Percentiles rank a stretch among this genome's conserved stretches.
Evolutionary conservation across 805 yeast genomes (phyloP).

Genomic region (Sugiyamaella qingdaonensis): DNA sequence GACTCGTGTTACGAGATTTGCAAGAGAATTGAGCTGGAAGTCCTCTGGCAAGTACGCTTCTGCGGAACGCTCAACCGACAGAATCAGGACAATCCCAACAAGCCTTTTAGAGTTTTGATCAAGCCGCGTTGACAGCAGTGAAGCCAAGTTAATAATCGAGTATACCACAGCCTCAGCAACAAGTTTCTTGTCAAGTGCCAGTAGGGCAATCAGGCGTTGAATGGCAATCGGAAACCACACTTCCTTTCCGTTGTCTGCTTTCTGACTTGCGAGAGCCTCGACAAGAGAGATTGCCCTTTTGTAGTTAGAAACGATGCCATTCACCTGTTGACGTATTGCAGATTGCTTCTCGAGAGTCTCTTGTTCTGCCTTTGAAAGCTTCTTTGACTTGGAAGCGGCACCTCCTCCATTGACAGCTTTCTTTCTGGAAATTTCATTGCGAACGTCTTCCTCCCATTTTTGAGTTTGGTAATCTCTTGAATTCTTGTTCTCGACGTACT

Average conservation of each 20-base stretch:
- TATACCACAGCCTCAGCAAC: conserved; percentile 36
- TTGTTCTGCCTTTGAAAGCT: conserved; percentile 75
- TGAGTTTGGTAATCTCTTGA: conserved; percentile 78
- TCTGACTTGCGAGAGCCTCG: conserved; percentile 45
- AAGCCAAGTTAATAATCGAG: conserved; percentile 48
- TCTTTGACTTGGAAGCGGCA: conserved; percentile 35
- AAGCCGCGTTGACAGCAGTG: conserved; percentile 49
- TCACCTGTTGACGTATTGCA: conserved; percentile 47
- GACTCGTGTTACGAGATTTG: conserved; percentile 56
- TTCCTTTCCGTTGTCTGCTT: conserved; percentile 59
- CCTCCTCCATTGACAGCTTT: conserved; percentile 27
- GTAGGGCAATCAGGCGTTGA: conserved; percentile 42
- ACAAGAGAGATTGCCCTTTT: conserved; percentile 52
- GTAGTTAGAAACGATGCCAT: conserved; percentile 35
- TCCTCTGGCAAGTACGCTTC: conserved; percentile 42
- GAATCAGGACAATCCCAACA: conserved; percentile 67
- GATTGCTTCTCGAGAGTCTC: conserved; percentile 64
- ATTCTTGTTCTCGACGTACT: conserved; percentile 57
- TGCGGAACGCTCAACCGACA: conserved; percentile 43
- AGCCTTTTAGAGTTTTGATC: conserved; percentile 43
- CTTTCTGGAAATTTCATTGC: conserved; percentile 66
- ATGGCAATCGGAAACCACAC: conserved; percentile 74
- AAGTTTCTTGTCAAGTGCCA: conserved; percentile 33
- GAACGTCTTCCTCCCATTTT: conserved; percentile 85
- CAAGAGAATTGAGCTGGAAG: conserved; percentile 48